Base-by-base conservation (phyloP, 2,329 filamentous ascomycete species). In the Clonostachys solani region DNA sequence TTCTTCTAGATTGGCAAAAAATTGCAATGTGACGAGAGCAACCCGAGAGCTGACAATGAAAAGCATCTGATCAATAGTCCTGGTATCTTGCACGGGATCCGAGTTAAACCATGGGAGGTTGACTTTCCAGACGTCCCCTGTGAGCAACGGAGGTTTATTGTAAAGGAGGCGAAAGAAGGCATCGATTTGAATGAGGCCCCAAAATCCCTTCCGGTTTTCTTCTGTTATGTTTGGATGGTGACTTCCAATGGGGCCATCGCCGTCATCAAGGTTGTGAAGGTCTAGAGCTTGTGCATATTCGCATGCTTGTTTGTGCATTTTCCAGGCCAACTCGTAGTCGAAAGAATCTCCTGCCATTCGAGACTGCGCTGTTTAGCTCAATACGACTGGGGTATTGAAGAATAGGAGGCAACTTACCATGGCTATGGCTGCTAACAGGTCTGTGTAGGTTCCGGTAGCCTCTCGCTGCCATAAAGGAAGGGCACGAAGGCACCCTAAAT, bases 101-200 rank as follows among this genome's bases (percentile, higher is more conserved):
- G 59, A 58, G 12, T 62, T 54, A 1, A 64, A 47, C 61, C 60
- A 64, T 1, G 62, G 62, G 6, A 64, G 36, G 35, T 64, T 64
- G 43, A 64, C 61, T 29, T 56, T 57, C 62, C 62, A 64, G 0
- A 52, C 48, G 33, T 58, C 56, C 37, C 55, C 52, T 0, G 59
- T 57, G 5, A 64, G 54, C 2, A 50, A 51, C 0, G 61, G 59
- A 9, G 62, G 61, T 4, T 56, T 62, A 23, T 64, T 59, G 44
- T 60, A 53, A 1, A 64, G 46, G 1, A 64, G 56, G 1, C 62
- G 54, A 46, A 58, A 63, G 44, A 60, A 64, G 13, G 61, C 53
- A 19, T 64, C 62, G 13, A 61, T 53, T 23, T 64, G 60, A 2
- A 64, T 56, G 4, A 64, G 54, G n/a, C 63, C 59, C 62, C 62